phyloP scores from a whole-genome alignment of 2,329 filamentous ascomycete species.

The Phyllosticta citribraziliensis region DNA sequence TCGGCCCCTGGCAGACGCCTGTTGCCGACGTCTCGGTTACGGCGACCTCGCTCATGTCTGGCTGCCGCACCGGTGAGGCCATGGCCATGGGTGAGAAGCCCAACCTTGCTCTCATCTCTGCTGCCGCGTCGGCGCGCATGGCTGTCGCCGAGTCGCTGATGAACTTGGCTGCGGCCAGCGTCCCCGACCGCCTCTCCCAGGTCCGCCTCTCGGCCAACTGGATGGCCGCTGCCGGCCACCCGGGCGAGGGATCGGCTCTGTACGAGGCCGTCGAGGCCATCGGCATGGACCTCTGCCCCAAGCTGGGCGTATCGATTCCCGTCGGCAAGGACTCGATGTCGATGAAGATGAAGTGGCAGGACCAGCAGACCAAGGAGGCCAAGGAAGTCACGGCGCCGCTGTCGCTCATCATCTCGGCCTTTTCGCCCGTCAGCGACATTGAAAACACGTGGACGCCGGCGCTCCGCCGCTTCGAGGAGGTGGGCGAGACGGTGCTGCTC shows the following conservation, averaged over 20 bases:
- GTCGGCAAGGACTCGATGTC: constrained; percentile 98
- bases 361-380: constrained; percentile 51
- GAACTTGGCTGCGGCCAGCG: constrained; percentile 77
- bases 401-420: constrained; percentile 84
- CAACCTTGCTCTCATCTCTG: constrained; percentile 76
- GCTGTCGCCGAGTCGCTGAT: constrained; percentile 87
- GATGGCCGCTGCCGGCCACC: constrained; percentile 95
- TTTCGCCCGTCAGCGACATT: constrained; percentile 73
- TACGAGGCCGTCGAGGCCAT: constrained; percentile 93
- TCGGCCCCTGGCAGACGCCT: constrained; percentile 90
- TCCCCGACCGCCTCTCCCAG: constrained; percentile 62
- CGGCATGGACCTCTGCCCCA: constrained; percentile 82
- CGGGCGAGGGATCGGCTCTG: constrained; percentile 81
- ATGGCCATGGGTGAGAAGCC: constrained; percentile 97
- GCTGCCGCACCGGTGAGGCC: constrained; percentile 76
- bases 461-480: constrained; percentile 70
- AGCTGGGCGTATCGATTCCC: constrained; percentile 85
- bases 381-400: constrained; percentile 90
- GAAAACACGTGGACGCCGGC: constrained; percentile 90
- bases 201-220: constrained; percentile 93
- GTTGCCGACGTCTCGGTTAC: constrained; percentile 93
- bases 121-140: constrained; percentile 89
- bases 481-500: constrained; percentile 79
- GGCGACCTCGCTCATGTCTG: constrained; percentile 64
- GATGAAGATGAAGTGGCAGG: constrained; percentile 96